phyloP scores from a whole-genome alignment of 2,329 filamentous ascomycete species.

The Aspergillus intermedius region DNA sequence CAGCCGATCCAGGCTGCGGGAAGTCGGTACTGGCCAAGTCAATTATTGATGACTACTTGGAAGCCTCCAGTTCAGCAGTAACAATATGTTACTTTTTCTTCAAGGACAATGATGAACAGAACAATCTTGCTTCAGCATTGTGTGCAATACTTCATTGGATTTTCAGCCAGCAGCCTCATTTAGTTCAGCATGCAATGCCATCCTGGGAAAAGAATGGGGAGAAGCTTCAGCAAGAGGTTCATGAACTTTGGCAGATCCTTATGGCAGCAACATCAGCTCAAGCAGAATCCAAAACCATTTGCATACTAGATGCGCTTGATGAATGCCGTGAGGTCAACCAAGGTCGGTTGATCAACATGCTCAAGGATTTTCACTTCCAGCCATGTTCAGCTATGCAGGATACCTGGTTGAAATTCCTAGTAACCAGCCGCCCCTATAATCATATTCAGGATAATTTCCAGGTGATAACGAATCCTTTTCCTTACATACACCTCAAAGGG shows the following conservation, averaged over 20 bases:
- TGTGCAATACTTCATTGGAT: conserved; percentile 35
- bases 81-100: conserved; percentile 36
- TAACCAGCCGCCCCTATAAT: conserved; percentile 15
- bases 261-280: conserved; percentile 2
- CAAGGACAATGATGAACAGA: conserved; percentile 31
- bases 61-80: conserved; percentile 2
- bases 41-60: conserved; percentile 26
- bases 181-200: conserved; percentile 16
- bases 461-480: conserved; percentile 1
- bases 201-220: conserved; percentile 14
- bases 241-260: conserved; percentile 12
- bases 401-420: conserved; percentile 8
- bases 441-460: conserved; percentile 6
- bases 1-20: conserved; percentile 24
- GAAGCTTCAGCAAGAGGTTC: conserved; percentile 8
- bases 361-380: conserved; percentile 4
- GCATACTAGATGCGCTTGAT: conserved; percentile 14
- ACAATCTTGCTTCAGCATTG: conserved; percentile 21
- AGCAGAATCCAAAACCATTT: conserved; percentile 5
- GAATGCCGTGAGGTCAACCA: conserved; percentile 6
- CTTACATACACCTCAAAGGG: conserved; percentile 7
- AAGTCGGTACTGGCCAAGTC: conserved; percentile 35
- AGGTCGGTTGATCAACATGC: conserved; percentile 5
- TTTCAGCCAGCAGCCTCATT: conserved; percentile 18
- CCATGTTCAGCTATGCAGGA: not conserved